A percentile compares a stretch with the other conserved stretches of the same genome.
phyloP scores from a whole-genome alignment of 2,329 filamentous ascomycete genomes.

The Talaromyces sp. region DNA sequence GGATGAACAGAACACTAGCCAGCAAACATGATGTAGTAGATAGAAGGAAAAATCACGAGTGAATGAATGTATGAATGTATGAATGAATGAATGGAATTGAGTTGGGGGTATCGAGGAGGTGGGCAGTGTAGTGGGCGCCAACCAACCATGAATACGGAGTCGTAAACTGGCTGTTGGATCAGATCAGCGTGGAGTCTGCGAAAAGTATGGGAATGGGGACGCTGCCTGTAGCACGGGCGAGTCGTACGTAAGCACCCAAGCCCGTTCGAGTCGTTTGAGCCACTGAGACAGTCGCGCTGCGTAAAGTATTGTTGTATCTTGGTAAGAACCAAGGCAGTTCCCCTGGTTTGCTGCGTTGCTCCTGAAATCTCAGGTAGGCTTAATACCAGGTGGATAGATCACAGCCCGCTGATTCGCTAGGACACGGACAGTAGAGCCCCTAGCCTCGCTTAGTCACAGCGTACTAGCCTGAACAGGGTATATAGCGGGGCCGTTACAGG shows the following conservation, averaged over 20 bases:
- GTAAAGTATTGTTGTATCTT: no score
- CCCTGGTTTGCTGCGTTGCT: background rate
- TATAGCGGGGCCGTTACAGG: background rate
- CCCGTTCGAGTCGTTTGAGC: background rate
- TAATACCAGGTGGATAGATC: background rate
- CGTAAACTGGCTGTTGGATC: background rate
- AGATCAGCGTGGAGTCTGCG: background rate
- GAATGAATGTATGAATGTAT: background rate
- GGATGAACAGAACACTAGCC: background rate
- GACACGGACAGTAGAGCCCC: background rate
- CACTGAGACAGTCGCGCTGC: no score
- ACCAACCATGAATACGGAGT: background rate
- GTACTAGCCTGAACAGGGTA: background rate
- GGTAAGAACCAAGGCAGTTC: no score
- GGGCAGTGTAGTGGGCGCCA: constrained; percentile 4
- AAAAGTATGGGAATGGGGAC: background rate
- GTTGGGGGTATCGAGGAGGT: background rate
- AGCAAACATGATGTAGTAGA: background rate
- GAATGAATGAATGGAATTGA: background rate
- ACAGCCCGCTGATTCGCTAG: background rate
- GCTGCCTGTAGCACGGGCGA: background rate
- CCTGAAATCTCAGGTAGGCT: constrained; percentile 2
- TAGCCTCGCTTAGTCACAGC: background rate
- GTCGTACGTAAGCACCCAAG: constrained; percentile 4
- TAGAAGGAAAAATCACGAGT: background rate